These are phyloP conservation scores for Suillus clintonianus DNA, from an alignment of 768 basidiomycete species.

Conservation along the genomic window DNA sequence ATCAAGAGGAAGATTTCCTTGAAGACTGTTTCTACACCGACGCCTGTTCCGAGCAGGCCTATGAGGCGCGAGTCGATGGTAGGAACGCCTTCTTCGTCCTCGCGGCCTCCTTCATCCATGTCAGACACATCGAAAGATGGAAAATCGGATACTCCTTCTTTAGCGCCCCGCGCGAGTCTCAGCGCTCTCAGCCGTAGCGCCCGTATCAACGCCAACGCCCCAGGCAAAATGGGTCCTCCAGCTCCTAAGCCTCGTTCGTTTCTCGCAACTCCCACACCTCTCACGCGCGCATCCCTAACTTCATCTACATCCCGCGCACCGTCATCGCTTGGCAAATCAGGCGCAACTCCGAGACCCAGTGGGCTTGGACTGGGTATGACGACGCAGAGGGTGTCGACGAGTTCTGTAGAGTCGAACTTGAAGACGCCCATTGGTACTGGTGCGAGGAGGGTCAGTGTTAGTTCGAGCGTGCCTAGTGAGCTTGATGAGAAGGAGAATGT, in stretches of 20 bases:
- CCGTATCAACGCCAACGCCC: slow-evolving; percentile 42
- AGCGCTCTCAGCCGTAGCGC: slow-evolving; percentile 52
- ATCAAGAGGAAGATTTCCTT: slow-evolving; percentile 7
- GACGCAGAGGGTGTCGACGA: slow-evolving; percentile 30
- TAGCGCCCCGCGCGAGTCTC: slow-evolving; percentile 24
- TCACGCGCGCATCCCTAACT: neutral
- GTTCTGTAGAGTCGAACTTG: slow-evolving; percentile 34
- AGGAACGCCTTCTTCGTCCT: slow-evolving; percentile 51
- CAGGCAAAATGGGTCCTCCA: slow-evolving; percentile 52
- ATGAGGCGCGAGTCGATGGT: slow-evolving; percentile 55
- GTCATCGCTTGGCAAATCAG: slow-evolving; percentile 29
- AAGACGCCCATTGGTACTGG: slow-evolving; percentile 28
- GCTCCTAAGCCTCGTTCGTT: slow-evolving; percentile 37
- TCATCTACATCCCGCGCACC: slow-evolving; percentile 26
- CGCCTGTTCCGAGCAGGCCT: slow-evolving; percentile 4
- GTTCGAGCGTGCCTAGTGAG: slow-evolving; percentile 43
- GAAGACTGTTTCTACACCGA: neutral
- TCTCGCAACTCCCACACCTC: slow-evolving; percentile 41
- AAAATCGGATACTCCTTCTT: slow-evolving; percentile 35
- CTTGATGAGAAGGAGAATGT: slow-evolving; percentile 63
- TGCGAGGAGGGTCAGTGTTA: slow-evolving; percentile 35
- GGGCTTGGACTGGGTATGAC: slow-evolving; percentile 5
- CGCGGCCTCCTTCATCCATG: slow-evolving; percentile 56
- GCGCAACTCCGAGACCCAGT: slow-evolving; percentile 15
- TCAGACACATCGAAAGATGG: slow-evolving; percentile 51